phyloP scores from a whole-genome alignment of 768 basidiomycete genomes.

The Boletus edulis region DNA sequence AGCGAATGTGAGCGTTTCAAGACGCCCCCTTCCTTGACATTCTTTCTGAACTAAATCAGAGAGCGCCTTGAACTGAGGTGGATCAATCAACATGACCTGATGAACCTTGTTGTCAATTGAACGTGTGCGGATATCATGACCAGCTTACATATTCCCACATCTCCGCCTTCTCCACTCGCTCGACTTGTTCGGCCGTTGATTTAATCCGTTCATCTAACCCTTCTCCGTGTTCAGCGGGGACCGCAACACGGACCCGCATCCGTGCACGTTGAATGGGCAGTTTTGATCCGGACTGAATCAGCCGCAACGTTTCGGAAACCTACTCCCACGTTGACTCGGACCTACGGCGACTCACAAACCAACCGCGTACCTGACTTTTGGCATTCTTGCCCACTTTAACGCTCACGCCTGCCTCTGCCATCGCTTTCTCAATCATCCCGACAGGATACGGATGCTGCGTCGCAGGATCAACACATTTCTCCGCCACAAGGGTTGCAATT shows the following conservation, averaged over 20 bases:
- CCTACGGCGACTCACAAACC: neutral
- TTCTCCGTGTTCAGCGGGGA: conserved; percentile 67
- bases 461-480: conserved; percentile 92
- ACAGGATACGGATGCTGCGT: conserved; percentile 91
- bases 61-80: conserved; percentile 84
- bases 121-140: neutral
- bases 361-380: conserved; percentile 76
- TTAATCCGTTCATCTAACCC: conserved; percentile 68
- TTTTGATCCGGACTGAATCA: conserved; percentile 77
- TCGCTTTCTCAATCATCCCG: conserved; percentile 96
- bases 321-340: conserved; percentile 26
- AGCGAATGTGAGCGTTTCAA: conserved; percentile 80
- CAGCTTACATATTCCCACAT: conserved; percentile 86
- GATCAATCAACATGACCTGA: conserved; percentile 90
- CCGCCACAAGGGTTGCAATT: conserved; percentile 91
- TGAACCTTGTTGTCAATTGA: conserved; percentile 16
- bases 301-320: conserved; percentile 88
- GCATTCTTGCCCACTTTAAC: conserved; percentile 86
- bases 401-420: conserved; percentile 93
- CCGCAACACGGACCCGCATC: conserved; percentile 85
- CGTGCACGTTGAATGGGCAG: conserved; percentile 90
- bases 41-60: conserved; percentile 90
- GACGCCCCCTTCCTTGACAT: conserved; percentile 80
- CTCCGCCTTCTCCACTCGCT: conserved; percentile 72
- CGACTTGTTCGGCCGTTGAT: conserved; percentile 76